Base-by-base conservation (phyloP, 495 filamentous ascomycete species). In the Tetracladium marchalianum region DNA sequence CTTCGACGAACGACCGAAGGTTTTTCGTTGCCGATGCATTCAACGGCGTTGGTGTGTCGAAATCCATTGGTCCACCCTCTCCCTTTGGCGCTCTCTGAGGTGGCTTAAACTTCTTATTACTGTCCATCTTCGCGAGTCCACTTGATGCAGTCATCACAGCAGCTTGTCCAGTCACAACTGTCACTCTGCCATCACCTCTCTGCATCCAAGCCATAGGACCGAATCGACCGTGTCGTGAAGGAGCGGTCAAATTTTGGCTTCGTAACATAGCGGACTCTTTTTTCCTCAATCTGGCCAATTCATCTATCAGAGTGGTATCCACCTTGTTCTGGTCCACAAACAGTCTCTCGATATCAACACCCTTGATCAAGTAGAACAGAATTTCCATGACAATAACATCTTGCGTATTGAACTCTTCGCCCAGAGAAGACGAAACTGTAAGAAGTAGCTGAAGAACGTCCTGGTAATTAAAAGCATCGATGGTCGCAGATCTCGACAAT, bases 161-260 rank as follows among this genome's bases (percentile, higher is more conserved):
- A 52, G 84, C 79, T 60, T 97, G 93, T 8, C 93, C 93, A 1
- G 87, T 86, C 2, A 99, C 79, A 0, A 89, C 90, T 5, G 85
- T 81, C 39, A 90, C 70, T 53, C 84, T 86, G 7, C 73, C 69
- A 58, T 92, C 85, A 44, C 85, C 84, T 41, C 87, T 73, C 66
- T 96, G 87, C 35, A 99, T 80, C 92, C 93, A 97, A 15, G 95
- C 82, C 82, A 96, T 95, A 11, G 89, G 94, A 1, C 93, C 93
- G 59, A 96, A 99, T 43, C 93, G 75, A 51, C 89, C 93, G 61
- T 99, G 93, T 32, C 93, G 68, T 6, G 89, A 89, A 7, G 22
- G 1, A 89, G 87, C 5, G 85, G 53, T 82, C 81, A 52, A 80
- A 83, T 32, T 80, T 56, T 94, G 85, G 41, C 81, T 75, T 49